Evolutionary conservation across 1,284 basidiomycete genomes (phyloP), one percentile per base, ranked within the genome.

Genomic region (Fomitopsis betulina): DNA sequence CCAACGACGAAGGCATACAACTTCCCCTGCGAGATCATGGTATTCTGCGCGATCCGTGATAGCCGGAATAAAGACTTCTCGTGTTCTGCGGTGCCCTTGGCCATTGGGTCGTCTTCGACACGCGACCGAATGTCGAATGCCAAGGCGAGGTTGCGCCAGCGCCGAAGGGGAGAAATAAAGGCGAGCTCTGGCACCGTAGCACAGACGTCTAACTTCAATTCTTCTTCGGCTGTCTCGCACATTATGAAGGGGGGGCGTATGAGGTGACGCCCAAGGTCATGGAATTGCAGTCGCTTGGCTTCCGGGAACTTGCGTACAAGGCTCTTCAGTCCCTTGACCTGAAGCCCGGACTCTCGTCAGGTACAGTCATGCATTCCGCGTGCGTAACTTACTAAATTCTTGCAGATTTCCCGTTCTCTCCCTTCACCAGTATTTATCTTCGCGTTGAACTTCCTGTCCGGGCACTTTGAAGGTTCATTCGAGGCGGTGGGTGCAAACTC

Each of bases 1-100:
- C 63, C 60, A 17, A 65, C 19, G 30, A 58, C 42, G 52, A 60
- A 61, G 5, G 43, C 47, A 17, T 37, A 47, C 21, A 62, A 40
- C 47, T 55, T 32, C 1, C 55, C 49, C 35, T 65, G 63, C 3
- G 60, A 55, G 21, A 54, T 27, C 40, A 61, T 32, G 17, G 61
- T 56, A n/a, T 56, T 50, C 3, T 58, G 53, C 15, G 63, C 63
- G 19, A 45, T 51, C 35, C 56, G 51, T 2, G 59, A 45, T 2
- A 62, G 53, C 23, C 58, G 59, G 21, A 55, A 5, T 5, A 47
- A 27, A 1, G 25, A 27, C 23, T 13, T 5, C 25, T 47, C 45
- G 15, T 30, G 23, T 21, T 13, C 23, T 15, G 5, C 17, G 12
- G 45, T 3, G 5, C n/a, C 5, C 23, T 15, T 27, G 21, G 15